Base-by-base conservation (phyloP, 2,329 filamentous ascomycete genomes). In the Talaromyces sp. region DNA sequence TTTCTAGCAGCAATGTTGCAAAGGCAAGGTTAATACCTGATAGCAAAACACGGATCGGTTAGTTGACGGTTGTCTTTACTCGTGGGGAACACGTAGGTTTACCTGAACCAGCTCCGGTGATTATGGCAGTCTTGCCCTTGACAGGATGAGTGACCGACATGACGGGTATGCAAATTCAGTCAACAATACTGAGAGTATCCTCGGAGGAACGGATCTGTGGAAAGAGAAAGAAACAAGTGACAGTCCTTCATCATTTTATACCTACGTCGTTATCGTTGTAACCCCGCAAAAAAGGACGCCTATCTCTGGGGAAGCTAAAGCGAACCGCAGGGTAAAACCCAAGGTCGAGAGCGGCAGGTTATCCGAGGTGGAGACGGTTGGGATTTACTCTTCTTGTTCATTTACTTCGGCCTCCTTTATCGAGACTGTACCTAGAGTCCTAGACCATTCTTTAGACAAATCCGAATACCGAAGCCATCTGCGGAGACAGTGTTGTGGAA, bases 361-460 rank as follows among this genome's bases (percentile, higher is more conserved):
- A 69, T 75, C 91, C 53, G 53, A 1, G 91, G 73, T 91, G 88
- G 88, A 87, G 46, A 48, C 15, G 22, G 5, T 28, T 17, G 4
- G 17, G 7, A 21, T 9, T 45, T 13, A n/a, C 21, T n/a, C 41
- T 45, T 45, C 21, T 28, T 45, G 9, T 43, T 25, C 11, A 43
- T 2, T 25, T 8, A 8, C n/a, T n/a, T n/a, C n/a, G n/a, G n/a
- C n/a, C n/a, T n/a, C n/a, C n/a, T n/a, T n/a, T 28, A 28, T 28
- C 25, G 25, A 28, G 25, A 28, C 25, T 28, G 25, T 28, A n/a
- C n/a, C n/a, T n/a, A 28, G 25, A 7, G 25, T n/a, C n/a, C n/a
- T n/a, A n/a, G n/a, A n/a, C n/a, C n/a, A 28, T 4, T 28, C 25
- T 28, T 28, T 28, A 28, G 3, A 28, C 7, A 28, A 7, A 28